These are phyloP conservation scores for Psilocybe mexicana DNA, from an alignment of 1,284 basidiomycete genomes.

Conservation along the genomic window DNA sequence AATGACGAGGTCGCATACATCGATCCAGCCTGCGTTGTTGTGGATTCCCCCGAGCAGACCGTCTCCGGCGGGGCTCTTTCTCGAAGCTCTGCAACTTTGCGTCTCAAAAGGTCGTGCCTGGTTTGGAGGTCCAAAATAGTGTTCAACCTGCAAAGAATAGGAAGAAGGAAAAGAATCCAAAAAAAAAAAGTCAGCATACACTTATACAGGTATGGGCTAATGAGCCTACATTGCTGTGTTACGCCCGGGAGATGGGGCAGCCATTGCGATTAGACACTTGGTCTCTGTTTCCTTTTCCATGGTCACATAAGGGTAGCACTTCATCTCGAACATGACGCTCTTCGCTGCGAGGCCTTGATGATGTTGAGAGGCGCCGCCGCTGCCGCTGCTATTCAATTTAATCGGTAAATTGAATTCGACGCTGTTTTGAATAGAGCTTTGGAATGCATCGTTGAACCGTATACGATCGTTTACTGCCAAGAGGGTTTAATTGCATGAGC, in stretches of 20 bases:
- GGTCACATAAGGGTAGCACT: constrained; percentile 63
- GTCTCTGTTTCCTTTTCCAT: constrained; percentile 37
- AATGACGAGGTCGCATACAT: constrained; percentile 39
- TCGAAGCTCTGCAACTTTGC: constrained; percentile 47
- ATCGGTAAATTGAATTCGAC: constrained; percentile 29
- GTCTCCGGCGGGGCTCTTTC: constrained; percentile 13
- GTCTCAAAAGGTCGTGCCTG: constrained; percentile 72
- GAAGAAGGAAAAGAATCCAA: not conserved
- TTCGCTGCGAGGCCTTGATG: constrained; percentile 20
- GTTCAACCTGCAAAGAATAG: constrained; percentile 54
- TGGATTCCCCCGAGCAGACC: constrained; percentile 18
- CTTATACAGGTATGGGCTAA: not conserved
- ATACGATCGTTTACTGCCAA: constrained; percentile 59
- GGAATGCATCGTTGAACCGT: constrained; percentile 57
- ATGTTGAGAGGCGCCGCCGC: constrained; percentile 30
- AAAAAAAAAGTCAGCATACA: not conserved
- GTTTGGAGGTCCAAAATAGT: constrained; percentile 77
- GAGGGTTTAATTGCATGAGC: not conserved
- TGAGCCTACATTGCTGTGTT: constrained; percentile 64
- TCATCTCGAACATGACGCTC: constrained; percentile 73
- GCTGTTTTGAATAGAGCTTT: constrained; percentile 44
- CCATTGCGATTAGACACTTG: constrained; percentile 69
- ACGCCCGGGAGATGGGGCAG: constrained; percentile 76
- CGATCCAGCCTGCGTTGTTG: constrained; percentile 26
- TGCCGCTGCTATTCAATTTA: constrained; percentile 50